phyloP scores from a whole-genome alignment of 2,329 filamentous ascomycete species.

The Talaromyces marneffei region DNA sequence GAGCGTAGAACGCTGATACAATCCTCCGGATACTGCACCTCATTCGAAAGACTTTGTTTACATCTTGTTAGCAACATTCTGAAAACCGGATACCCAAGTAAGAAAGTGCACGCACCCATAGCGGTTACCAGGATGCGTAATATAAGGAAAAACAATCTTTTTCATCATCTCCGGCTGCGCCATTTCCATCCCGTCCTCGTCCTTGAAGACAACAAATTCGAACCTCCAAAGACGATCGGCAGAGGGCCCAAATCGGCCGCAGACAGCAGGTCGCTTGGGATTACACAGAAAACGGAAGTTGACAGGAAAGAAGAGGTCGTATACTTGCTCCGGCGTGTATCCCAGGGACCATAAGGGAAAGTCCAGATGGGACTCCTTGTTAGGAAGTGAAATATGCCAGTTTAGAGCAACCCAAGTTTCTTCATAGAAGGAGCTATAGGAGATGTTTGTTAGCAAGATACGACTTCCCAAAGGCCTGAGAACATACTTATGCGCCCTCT shows the following conservation, averaged over 20 bases:
- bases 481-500: not conserved
- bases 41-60: constrained; percentile 18
- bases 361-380: constrained; percentile 41
- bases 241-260: constrained; percentile 41
- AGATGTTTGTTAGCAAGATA: constrained; percentile 11
- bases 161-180: constrained; percentile 24
- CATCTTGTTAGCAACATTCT: not conserved
- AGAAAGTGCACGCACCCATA: constrained; percentile 2
- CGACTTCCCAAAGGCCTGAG: not conserved
- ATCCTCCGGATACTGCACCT: constrained; percentile 38
- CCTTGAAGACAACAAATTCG: constrained; percentile 29
- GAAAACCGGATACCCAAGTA: too few species aligned
- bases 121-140: constrained; percentile 19
- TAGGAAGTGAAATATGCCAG: constrained; percentile 40
- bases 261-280: constrained; percentile 38
- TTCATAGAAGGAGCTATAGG: constrained; percentile 9
- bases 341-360: constrained; percentile 47
- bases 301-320: constrained; percentile 44
- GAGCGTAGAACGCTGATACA: constrained; percentile 45
- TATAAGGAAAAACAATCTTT: constrained; percentile 26
- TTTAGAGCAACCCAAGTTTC: constrained; percentile 47
- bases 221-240: constrained; percentile 42
- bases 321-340: constrained; percentile 43
- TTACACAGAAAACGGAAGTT: constrained; percentile 37
- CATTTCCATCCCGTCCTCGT: constrained; percentile 28